phyloP scores from a whole-genome alignment of 768 basidiomycete species.

The Pisolithus tinctorius region DNA sequence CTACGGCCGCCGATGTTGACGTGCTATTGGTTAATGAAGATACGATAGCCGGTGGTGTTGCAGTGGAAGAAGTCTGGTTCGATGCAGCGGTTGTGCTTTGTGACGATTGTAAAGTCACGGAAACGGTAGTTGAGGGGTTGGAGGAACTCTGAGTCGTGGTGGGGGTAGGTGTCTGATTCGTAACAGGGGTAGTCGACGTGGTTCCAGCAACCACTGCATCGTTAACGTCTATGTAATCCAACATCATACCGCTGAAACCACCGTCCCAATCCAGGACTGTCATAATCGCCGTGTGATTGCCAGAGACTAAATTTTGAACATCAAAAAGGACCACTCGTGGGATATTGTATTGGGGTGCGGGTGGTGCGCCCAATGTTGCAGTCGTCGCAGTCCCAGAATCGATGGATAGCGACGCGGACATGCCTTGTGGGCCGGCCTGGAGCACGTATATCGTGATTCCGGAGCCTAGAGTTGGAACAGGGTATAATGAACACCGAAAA shows the following conservation, averaged over 20 bases:
- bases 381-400: constrained; percentile 18
- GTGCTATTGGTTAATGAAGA: constrained; percentile 5
- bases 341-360: constrained; percentile 19
- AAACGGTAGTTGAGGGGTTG: not conserved
- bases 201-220: constrained; percentile 11
- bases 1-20: constrained; percentile 2
- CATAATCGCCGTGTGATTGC: constrained; percentile 18
- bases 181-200: not conserved
- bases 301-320: constrained; percentile 16
- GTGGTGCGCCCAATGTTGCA: constrained; percentile 15
- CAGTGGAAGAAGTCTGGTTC: not conserved
- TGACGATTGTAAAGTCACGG: not conserved
- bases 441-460: constrained; percentile 25
- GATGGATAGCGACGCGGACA: constrained; percentile 21
- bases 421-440: constrained; percentile 21
- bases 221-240: constrained; percentile 22
- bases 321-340: constrained; percentile 14
- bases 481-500: not conserved
- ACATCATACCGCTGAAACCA: constrained; percentile 21
- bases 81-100: not conserved
- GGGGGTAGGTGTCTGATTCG: not conserved
- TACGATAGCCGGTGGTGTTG: not conserved
- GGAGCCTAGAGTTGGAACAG: constrained; percentile 10
- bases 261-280: constrained; percentile 21
- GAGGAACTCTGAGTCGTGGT: constrained; percentile 4